Evolutionary conservation across 768 basidiomycete species (phyloP).

Genomic region (Amanita fuliginea): DNA sequence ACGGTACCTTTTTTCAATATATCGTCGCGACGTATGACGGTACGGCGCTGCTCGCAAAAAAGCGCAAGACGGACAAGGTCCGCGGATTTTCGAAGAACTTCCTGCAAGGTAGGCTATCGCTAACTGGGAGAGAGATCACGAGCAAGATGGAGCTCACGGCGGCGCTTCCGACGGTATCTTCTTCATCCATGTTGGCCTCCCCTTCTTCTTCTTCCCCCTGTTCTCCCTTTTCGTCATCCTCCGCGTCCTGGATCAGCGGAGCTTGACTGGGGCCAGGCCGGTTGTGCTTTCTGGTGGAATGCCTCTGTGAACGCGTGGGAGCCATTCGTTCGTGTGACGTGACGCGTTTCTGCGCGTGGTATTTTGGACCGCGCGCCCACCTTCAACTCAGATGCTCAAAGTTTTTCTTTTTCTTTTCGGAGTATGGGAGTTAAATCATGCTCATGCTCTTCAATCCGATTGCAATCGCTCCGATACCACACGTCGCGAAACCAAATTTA

Average conservation of each 20-base stretch:
- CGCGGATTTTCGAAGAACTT: slow-evolving; percentile 45
- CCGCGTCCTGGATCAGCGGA: background rate
- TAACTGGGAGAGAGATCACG: background rate
- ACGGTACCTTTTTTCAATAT: slow-evolving; percentile 59
- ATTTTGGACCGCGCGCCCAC: too few species aligned
- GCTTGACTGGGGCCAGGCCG: slow-evolving; percentile 6
- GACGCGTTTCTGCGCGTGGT: background rate
- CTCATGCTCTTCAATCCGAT: too few species aligned
- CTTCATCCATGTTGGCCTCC: background rate
- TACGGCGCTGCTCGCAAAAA: slow-evolving; percentile 56
- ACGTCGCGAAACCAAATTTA: too few species aligned
- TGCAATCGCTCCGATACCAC: too few species aligned
- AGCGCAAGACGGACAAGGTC: slow-evolving; percentile 64
- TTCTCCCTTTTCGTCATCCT: background rate
- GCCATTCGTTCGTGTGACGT: background rate
- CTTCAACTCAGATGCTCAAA: too few species aligned
- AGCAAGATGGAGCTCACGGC: background rate
- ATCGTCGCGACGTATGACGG: slow-evolving; percentile 54
- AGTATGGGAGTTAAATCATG: too few species aligned
- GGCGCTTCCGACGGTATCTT: background rate
- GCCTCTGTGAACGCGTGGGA: slow-evolving; percentile 6
- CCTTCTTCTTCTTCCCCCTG: slow-evolving; percentile 1
- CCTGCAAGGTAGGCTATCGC: slow-evolving; percentile 24
- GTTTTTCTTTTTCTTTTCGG: too few species aligned
- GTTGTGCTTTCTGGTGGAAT: background rate